Base-by-base conservation (phyloP, 169 alveolate genomes). In the Cryptosporidium baileyi region DNA sequence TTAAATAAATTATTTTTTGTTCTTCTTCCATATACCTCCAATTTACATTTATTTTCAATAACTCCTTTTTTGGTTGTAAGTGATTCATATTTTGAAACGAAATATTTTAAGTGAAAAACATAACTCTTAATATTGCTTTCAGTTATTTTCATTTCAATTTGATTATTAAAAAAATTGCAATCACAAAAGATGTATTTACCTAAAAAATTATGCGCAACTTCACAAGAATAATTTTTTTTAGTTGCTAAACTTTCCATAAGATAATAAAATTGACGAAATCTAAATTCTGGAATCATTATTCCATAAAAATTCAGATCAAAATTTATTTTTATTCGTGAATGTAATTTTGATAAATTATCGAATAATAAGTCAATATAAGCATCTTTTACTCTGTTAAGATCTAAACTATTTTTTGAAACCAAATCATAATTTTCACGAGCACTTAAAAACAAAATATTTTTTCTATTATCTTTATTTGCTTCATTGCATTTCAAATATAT, bases 111-210 rank as follows among this genome's bases (percentile, higher is more conserved):
- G 24, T 38, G 28, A 17, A 74, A 36, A 0, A 30, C 9, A 36
- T 74, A 51, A 5, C 24, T 61, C 15, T 22, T 24, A 38, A 61
- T 6, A 19, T 32, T 32, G 34, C 19, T n/a, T 15, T 61, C 28
- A 17, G 11, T 26, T 74, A 74, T 30, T n/a, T 57, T 57, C 1
- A 74, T 5, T 1, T 15, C 40, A 1, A 59, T n/a, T 30, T 74
- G 54, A 11, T 19, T 57, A 0, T 34, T 40, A 5, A 74, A 61
- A 6, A 74, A 54, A 15, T 41, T 41, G 40, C 85, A 74, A 15
- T 74, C 67, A 51, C 85, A 74, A 15, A 36, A 59, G n/a, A 74
- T 74, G 36, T 22, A 43, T 38, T 34, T 40, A 0, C 85, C 85
- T 2, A 74, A 38, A 24, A 57, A 17, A 0, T 57, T 74, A 19